Conservation (phyloP, 2,329 filamentous ascomycete genomes). For the Cytospora piceicola region DNA sequence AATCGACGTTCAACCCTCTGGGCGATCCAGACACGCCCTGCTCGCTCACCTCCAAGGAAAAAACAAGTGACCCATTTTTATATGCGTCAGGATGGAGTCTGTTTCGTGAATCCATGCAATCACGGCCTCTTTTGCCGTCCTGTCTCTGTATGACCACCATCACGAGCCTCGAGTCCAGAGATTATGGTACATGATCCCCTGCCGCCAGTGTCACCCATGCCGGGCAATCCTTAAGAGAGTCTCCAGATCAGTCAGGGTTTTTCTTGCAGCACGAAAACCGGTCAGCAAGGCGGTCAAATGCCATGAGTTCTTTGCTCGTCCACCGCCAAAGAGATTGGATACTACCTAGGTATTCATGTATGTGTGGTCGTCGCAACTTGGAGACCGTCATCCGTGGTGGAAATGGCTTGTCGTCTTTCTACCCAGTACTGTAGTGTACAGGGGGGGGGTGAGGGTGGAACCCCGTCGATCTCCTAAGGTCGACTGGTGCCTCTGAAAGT, state of each 20-base stretch:
- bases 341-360: conserved; percentile 20
- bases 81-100: not conserved
- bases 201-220: conserved; percentile 5
- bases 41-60: not conserved
- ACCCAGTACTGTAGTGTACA: not conserved
- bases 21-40: conserved; percentile 12
- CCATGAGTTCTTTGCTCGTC: not conserved
- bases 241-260: conserved; percentile 5
- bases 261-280: conserved; percentile 9
- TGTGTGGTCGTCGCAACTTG: conserved; percentile 29
- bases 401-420: conserved; percentile 22
- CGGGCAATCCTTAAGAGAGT: not conserved
- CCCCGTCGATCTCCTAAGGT: conserved; percentile 16
- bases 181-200: not conserved
- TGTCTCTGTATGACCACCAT: not conserved
- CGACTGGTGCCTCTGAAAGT: too few species aligned
- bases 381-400: conserved; percentile 21
- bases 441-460: conserved; percentile 9
- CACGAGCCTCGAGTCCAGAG: not conserved
- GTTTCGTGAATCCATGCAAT: not conserved
- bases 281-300: conserved; percentile 20
- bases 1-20: conserved; percentile 11
- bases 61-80: conserved; percentile 5
- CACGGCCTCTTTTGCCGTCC: not conserved
- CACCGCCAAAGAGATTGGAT: not conserved